Base-by-base conservation (phyloP, 2,329 filamentous ascomycete species). In the Aspergillus oerlinghausenensis region DNA sequence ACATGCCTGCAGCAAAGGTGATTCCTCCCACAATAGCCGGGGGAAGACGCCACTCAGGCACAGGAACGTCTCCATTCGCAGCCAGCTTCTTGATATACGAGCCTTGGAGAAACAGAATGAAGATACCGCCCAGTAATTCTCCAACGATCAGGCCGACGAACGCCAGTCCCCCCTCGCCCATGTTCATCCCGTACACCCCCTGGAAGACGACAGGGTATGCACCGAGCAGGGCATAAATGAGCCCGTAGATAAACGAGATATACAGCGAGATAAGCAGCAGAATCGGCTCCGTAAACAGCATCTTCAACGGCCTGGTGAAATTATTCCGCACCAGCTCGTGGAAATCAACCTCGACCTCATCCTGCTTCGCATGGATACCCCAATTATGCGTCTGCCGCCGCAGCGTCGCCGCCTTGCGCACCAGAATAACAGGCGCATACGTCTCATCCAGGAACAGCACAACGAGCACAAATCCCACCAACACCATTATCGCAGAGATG, bases 311-410 rank as follows among this genome's bases (percentile, higher is more conserved):
- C 1, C 80, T 72, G 52, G 69, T 74, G 57, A 82, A 77, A 63
- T 82, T 81, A 53, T 77, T 78, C 2, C 75, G 71, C 6, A 81
- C 63, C 4, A 82, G 61, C 51, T 81, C 77, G 1, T 67, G 67
- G 57, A 81, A 74, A 52, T 81, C 77, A n/a, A 82, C 70, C 62
- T 82, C 80, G 35, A 82, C 77, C 66, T 82, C 78, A 59, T 82
- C 80, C 60, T 76, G 74, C 60, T 80, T 80, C 1, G 82, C 82
- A 56, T 84, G 81, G 43, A 85, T 84, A 1, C 81, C 82, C 82
- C 82, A 85, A 58, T 84, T 85, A 57, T 78, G 77, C 0, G 82
- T 85, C 48, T 80, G 68, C 11, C 81, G 73, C 17, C 82, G 74
- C 2, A 85, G 66, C 50, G 80, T 77, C 0, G 75, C 66, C 0